Evolutionary conservation across 495 filamentous ascomycete genomes (phyloP).

Genomic region (Saxophila tyrrhenica): DNA sequence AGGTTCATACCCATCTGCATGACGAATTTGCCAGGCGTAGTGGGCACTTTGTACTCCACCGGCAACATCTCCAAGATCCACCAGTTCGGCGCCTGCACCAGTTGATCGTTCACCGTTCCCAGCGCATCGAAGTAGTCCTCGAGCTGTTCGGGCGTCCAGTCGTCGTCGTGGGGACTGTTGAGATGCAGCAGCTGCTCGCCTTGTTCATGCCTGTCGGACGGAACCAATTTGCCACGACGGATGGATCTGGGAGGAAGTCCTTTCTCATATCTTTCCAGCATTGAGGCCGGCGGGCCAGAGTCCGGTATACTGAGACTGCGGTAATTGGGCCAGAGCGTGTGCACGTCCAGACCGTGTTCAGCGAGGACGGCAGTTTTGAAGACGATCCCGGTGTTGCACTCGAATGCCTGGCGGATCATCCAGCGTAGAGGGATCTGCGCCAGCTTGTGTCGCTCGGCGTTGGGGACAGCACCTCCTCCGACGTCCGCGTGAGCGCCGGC

Average conservation of each 20-base stretch:
- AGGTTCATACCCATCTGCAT: slow-evolving; percentile 27
- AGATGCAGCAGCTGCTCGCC: not conserved
- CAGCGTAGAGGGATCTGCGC: slow-evolving; percentile 34
- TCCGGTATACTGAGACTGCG: slow-evolving; percentile 11
- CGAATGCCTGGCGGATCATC: slow-evolving; percentile 34
- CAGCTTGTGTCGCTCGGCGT: slow-evolving; percentile 37
- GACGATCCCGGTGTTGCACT: slow-evolving; percentile 32
- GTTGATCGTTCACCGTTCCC: slow-evolving; percentile 24
- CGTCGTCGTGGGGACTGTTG: not conserved
- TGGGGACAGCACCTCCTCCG: slow-evolving; percentile 28
- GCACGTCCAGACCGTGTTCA: slow-evolving; percentile 28
- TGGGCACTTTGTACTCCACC: slow-evolving; percentile 24
- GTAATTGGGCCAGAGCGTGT: slow-evolving; percentile 26
- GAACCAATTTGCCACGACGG: slow-evolving; percentile 9
- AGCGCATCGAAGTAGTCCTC: slow-evolving; percentile 32
- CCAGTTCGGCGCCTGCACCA: slow-evolving; percentile 25
- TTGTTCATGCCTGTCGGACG: slow-evolving; percentile 1
- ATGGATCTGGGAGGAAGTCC: slow-evolving; percentile 8
- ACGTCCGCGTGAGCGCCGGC: slow-evolving; percentile 29
- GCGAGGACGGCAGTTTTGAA: slow-evolving; percentile 25
- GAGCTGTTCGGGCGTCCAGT: slow-evolving; percentile 24
- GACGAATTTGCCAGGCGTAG: slow-evolving; percentile 21
- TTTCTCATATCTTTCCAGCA: slow-evolving; percentile 21
- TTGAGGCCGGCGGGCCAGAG: slow-evolving; percentile 18
- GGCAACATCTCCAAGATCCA: slow-evolving; percentile 35